Base-by-base conservation (phyloP, 495 filamentous ascomycete genomes). In the Penicillium paradoxum region DNA sequence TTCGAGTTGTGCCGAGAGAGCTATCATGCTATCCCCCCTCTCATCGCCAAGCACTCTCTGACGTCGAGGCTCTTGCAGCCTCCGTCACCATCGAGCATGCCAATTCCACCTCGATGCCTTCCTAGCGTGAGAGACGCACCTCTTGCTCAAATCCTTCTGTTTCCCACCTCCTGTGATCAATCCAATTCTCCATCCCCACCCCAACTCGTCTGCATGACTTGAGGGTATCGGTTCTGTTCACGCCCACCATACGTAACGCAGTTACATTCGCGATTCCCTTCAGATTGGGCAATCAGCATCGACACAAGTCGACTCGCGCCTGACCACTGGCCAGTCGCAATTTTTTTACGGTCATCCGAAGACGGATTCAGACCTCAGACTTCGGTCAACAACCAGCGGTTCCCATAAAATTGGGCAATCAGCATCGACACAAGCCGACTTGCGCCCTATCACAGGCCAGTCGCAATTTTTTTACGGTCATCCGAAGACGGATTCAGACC, bases 111-210 rank as follows among this genome's bases (percentile, higher is more conserved):
- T 54, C 45, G 46, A 43, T 49, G 46, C 45, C 45, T 55, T 55
- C 53, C 53, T 55, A 50, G 53, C 45, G 53, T 55, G 46, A 45
- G 53, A 55, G 53, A 55, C 53, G 53, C 53, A 55, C 41, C 19
- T 38, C 32, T 15, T 55, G 53, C 45, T 55, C 45, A 38, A 55
- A 19, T 17, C 21, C 45, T 36, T 8, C 44, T 44, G 13, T 37
- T 22, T 43, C 14, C 22, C 19, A 38, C 19, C 14, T 6, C 38
- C 21, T 29, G 45, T 17, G 21, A 14, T 38, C 45, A 38, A 48
- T 24, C 33, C 15, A 38, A 13, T 38, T 19, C 8, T 27, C 9
- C 32, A 48, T 29, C 8, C 8, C 25, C 10, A 48, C 22, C 15
- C 14, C 45, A 17, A 25, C 33, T 33, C 2, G 21, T 14, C 29